Evolutionary conservation across 441 rosid species (phyloP), one percentile per base, ranked within the genome.

Genomic region (Gossypium gossypioides): DNA sequence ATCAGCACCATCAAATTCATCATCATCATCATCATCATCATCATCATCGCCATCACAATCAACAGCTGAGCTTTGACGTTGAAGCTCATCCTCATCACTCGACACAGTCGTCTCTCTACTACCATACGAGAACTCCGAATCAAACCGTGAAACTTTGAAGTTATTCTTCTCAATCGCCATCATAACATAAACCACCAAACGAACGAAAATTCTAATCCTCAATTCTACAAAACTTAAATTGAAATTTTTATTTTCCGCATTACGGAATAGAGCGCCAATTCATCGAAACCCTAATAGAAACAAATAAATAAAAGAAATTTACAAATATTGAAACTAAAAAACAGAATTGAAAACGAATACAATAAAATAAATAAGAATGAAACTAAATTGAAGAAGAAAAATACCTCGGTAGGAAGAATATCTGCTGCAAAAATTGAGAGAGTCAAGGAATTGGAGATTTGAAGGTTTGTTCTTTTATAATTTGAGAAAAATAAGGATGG

Each of bases 81-180:
- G 90, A 60, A 83, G 80, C 81, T 79, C 86, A 57, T 83, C 91
- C 71, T 85, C 86, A 70, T 86, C 97, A 80, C 90, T 89, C 6
- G 97, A 89, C 86, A 86, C 79, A 65, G 82, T 79, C 63, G 83
- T 81, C 72, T 86, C 98, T 79, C 85, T 79, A 83, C 97, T 93
- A 68, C 79, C 86, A 13, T 89, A 97, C 9, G 97, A 96, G 81
- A 88, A 81, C 77, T 89, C 94, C 74, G 92, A 81, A 82, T 89
- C 97, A 72, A 93, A 87, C 85, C 92, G 85, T 27, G 93, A 82
- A 50, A 82, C 86, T 85, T 86, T 93, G 73, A 88, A 89, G 78
- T 77, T 85, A 74, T 89, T 91, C 94, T 96, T 93, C 91, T 96
- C 98, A 79, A 93, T 93, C 74, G 98, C 96, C 99, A 96, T 93